Evolutionary conservation across 2,329 filamentous ascomycete genomes (phyloP).

Genomic region (Penicillium italicum): DNA sequence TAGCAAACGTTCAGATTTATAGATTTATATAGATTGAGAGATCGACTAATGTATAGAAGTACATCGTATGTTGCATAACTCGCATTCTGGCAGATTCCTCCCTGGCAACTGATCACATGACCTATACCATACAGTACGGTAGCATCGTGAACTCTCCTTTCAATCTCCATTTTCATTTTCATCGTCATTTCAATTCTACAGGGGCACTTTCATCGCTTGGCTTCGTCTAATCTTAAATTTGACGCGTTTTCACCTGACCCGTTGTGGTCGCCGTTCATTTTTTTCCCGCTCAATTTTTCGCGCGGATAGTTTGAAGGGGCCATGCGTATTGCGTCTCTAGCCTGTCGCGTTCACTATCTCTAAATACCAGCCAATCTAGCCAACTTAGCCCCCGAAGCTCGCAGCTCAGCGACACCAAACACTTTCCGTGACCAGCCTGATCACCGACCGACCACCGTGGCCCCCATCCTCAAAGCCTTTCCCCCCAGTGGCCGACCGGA

Average conservation of each 20-base stretch:
- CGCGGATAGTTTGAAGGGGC: conserved; percentile 22
- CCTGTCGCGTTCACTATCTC: conserved; percentile 6
- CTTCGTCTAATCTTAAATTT: no score
- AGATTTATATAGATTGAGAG: neutral
- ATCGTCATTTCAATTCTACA: conserved; percentile 3
- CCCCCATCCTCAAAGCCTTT: conserved; percentile 34
- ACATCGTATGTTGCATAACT: neutral
- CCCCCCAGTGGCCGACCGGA: conserved; percentile 37
- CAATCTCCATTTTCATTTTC: conserved; percentile 3
- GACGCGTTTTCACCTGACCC: conserved; percentile 5
- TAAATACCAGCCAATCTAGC: neutral
- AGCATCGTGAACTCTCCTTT: neutral
- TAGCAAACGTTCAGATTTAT: neutral
- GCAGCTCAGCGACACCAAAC: neutral
- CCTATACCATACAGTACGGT: conserved; percentile 5
- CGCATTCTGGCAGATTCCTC: conserved; percentile 8
- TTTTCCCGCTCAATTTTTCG: conserved; percentile 7
- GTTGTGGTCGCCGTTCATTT: conserved; percentile 10
- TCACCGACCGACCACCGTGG: conserved; percentile 31
- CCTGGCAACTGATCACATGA: conserved; percentile 12
- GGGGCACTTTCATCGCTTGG: neutral
- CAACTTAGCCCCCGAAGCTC: neutral
- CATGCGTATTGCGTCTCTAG: conserved; percentile 14
- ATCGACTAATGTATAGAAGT: neutral
- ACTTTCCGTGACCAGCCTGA: conserved; percentile 1